These are phyloP conservation scores for Geotrichum europaeum DNA, from an alignment of 1,139 yeast species.

Conservation along the genomic window DNA sequence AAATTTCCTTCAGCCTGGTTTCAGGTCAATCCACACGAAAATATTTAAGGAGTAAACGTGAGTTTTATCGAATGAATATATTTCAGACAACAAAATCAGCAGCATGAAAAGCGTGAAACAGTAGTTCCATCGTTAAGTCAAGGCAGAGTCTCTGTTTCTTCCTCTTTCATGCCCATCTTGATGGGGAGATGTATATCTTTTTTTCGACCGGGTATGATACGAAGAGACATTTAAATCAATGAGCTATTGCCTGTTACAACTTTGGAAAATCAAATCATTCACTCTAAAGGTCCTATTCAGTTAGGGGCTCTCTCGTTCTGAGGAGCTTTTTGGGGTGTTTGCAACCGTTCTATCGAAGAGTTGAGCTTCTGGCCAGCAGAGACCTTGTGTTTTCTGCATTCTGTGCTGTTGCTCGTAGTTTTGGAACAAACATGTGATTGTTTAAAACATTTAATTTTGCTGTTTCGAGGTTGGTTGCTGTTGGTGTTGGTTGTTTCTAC, in stretches of 20 bases:
- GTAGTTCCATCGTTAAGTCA: conserved; percentile 37
- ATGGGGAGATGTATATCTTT: background rate
- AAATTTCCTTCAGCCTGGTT: background rate
- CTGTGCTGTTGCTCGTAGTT: conserved; percentile 36
- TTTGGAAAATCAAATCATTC: conserved; percentile 77
- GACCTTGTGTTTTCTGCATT: conserved; percentile 8
- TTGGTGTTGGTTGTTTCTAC: background rate
- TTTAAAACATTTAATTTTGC: background rate
- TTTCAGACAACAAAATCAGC: background rate
- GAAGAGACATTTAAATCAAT: conserved; percentile 19
- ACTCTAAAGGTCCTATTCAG: conserved; percentile 40
- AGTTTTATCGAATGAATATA: background rate
- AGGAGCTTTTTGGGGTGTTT: conserved; percentile 38
- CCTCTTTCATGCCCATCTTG: conserved; percentile 25
- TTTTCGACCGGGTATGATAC: background rate
- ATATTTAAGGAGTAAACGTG: background rate
- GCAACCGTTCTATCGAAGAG: conserved; percentile 42
- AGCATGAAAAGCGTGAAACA: background rate
- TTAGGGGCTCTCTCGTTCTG: conserved; percentile 37
- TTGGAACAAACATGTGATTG: conserved; percentile 34
- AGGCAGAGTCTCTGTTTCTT: conserved; percentile 29
- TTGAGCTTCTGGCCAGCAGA: conserved; percentile 30
- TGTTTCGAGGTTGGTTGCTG: background rate
- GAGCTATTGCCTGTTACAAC: conserved; percentile 72
- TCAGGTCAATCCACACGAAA: background rate